Evolutionary conservation across 2,329 filamentous ascomycete species (phyloP), one percentile per base, ranked within the genome.

Genomic region (Nemania serpens): DNA sequence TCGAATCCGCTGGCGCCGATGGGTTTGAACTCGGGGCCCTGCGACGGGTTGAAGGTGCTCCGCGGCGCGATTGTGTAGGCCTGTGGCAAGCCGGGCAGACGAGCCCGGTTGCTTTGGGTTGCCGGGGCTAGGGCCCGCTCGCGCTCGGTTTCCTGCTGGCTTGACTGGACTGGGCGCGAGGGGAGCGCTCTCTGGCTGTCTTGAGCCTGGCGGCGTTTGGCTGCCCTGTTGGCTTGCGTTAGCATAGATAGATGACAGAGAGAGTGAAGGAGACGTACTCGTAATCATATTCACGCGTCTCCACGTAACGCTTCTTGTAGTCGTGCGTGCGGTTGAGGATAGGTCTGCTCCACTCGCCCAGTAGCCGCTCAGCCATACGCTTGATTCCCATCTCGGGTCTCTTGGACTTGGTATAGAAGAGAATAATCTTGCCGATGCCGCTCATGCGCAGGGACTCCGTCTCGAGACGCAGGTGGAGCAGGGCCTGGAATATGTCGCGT

Each of bases 401-500:
- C 79, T 93, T 96, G 81, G 91, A 96, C 77, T 93, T 93, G 52
- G 93, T 97, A 78, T 99, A 99, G 79, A 97, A 99, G 64, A 96
- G 86, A 54, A 97, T 90, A 49, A 99, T 92, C 75, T 97, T 97
- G 73, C 95, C 95, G 66, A 99, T 95, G 18, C 94, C 93, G 69
- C 91, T 96, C 66, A 93, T 93, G 20, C 96, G 84, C 13, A 99
- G 83, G 1, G 90, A 85, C 70, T 98, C 95, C 74, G 97, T 97
- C 73, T 93, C 91, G 67, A 98, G 92, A 5, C 92, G 93, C 5
- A 98, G 83, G 70, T 87, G 88, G 17, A 84, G 85, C 39, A 99
- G 82, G 22, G 91, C 90, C 25, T 86, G 85, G 75, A 99, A 95
- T 45, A 99, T 86, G 74, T 98, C 93, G 63, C 93, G 91, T 79